Conservation (phyloP, 2,329 filamentous ascomycete genomes). For the Xylaria digitata region DNA sequence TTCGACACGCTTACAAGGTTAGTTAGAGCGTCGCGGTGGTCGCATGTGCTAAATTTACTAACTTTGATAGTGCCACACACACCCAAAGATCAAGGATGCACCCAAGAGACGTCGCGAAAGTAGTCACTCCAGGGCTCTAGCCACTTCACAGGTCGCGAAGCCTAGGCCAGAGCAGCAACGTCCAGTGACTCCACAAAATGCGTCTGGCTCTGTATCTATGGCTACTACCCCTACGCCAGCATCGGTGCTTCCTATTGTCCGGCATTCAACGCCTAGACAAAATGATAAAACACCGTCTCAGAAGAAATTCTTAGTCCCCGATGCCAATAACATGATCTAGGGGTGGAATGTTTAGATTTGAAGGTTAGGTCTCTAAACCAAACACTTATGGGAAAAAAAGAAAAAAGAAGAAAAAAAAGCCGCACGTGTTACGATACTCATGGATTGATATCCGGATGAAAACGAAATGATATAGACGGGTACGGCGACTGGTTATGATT, state of each 20-base stretch:
- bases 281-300: slow-evolving; percentile 47
- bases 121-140: slow-evolving; percentile 60
- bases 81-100: slow-evolving; percentile 77
- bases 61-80: slow-evolving; percentile 71
- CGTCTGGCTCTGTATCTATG: slow-evolving; percentile 51
- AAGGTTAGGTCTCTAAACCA: slow-evolving; percentile 18
- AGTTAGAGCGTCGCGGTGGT: neutral
- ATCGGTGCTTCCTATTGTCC: slow-evolving; percentile 45
- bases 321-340: slow-evolving; percentile 62
- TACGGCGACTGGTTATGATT: slow-evolving; percentile 35
- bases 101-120: slow-evolving; percentile 75
- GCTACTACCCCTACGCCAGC: slow-evolving; percentile 55
- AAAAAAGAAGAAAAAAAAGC: slow-evolving; percentile 33
- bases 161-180: slow-evolving; percentile 59
- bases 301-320: slow-evolving; percentile 52
- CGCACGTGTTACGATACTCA: slow-evolving; percentile 46
- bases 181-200: slow-evolving; percentile 58
- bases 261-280: slow-evolving; percentile 44
- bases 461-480: slow-evolving; percentile 48
- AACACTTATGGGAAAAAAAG: neutral
- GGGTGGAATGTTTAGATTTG: slow-evolving; percentile 5
- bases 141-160: slow-evolving; percentile 58
- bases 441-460: slow-evolving; percentile 43
- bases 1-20: slow-evolving; percentile 89
- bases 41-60: slow-evolving; percentile 29